Percentiles rank a stretch among this genome's conserved stretches.
Conservation (phyloP, 176 grass and related monocot genomes). For the Tillandsia leiboldiana region DNA sequence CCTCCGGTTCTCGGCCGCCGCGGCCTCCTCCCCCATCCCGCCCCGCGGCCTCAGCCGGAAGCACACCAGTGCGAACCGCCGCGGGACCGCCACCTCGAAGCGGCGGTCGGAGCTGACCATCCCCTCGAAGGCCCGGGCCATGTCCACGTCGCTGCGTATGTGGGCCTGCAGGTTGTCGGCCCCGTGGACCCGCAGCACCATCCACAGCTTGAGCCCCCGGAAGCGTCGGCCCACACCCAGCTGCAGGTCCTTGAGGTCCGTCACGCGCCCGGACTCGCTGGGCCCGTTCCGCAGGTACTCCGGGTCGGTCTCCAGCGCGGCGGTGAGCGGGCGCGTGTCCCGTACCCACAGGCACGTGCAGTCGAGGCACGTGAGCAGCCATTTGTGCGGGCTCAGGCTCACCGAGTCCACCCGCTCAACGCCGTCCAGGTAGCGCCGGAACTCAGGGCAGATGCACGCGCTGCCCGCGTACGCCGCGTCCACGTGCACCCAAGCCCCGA, state of each 20-base stretch:
- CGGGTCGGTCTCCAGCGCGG: conserved; percentile 26
- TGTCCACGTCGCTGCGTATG: conserved; percentile 53
- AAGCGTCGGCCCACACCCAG: conserved; percentile 42
- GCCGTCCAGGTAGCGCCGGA: conserved; percentile 32
- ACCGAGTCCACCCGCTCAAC: conserved; percentile 33
- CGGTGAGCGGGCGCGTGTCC: conserved; percentile 20
- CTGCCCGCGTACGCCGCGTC: conserved; percentile 43
- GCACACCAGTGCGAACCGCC: conserved; percentile 33
- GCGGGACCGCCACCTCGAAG: conserved; percentile 26
- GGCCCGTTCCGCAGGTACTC: conserved; percentile 57
- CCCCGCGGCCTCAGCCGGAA: conserved; percentile 26
- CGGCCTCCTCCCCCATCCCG: conserved; percentile 6
- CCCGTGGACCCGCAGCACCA: conserved; percentile 37
- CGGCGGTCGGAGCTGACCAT: conserved; percentile 23
- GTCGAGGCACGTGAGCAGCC: conserved; percentile 32
- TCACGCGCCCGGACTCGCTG: conserved; percentile 34
- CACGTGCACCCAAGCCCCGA: conserved; percentile 37
- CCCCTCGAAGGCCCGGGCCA: conserved; percentile 38
- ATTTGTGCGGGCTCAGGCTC: conserved; percentile 51
- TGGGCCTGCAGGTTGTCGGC: conserved; percentile 31
- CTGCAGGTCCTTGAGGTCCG: conserved; percentile 51
- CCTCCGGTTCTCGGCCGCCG: conserved; percentile 14
- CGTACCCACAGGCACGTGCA: conserved; percentile 47
- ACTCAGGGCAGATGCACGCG: conserved; percentile 59
- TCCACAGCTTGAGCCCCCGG: conserved; percentile 45